Percentiles rank a stretch among this genome's conserved stretches.
Conservation (phyloP, 805 yeast genomes). For the Candida pseudoglaebosa region DNA sequence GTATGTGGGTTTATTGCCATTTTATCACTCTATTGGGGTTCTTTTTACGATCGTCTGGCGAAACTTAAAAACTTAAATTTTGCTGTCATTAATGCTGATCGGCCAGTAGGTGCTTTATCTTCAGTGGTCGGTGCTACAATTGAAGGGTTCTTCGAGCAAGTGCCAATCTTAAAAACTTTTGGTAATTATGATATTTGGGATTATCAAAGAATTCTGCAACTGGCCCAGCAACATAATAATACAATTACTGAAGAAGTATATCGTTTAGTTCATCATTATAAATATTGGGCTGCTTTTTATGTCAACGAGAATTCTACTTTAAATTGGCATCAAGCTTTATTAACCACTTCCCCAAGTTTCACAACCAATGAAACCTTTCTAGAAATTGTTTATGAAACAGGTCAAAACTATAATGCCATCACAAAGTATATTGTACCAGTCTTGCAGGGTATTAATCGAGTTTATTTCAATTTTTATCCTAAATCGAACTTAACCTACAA, state of each 20-base stretch:
- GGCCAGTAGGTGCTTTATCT: slow-evolving; percentile 16
- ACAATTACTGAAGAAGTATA: slow-evolving; percentile 23
- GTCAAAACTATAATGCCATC: slow-evolving; percentile 30
- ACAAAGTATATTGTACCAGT: slow-evolving; percentile 17
- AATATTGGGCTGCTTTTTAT: slow-evolving; percentile 27
- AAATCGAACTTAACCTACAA: slow-evolving; percentile 15
- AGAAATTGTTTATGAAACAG: slow-evolving; percentile 28
- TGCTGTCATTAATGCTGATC: slow-evolving; percentile 26
- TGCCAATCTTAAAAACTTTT: slow-evolving; percentile 15
- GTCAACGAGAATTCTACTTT: slow-evolving; percentile 27
- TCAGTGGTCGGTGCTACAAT: slow-evolving; percentile 22
- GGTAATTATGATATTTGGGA: slow-evolving; percentile 25
- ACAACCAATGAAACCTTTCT: slow-evolving; percentile 18
- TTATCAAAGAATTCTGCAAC: slow-evolving; percentile 11
- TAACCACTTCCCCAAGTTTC: slow-evolving; percentile 12
- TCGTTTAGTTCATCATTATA: slow-evolving; percentile 28
- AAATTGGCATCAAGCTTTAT: slow-evolving; percentile 18
- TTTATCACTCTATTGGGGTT: slow-evolving; percentile 32
- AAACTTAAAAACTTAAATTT: slow-evolving; percentile 20
- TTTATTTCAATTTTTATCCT: slow-evolving; percentile 15
- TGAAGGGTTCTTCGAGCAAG: slow-evolving; percentile 17
- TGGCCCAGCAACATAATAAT: slow-evolving; percentile 19
- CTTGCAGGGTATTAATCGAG: slow-evolving; percentile 13
- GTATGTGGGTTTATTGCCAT: slow-evolving; percentile 21
- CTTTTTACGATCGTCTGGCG: slow-evolving; percentile 19